Conservation (phyloP, 2,329 filamentous ascomycete species). For the Keithomyces neogunnii region DNA sequence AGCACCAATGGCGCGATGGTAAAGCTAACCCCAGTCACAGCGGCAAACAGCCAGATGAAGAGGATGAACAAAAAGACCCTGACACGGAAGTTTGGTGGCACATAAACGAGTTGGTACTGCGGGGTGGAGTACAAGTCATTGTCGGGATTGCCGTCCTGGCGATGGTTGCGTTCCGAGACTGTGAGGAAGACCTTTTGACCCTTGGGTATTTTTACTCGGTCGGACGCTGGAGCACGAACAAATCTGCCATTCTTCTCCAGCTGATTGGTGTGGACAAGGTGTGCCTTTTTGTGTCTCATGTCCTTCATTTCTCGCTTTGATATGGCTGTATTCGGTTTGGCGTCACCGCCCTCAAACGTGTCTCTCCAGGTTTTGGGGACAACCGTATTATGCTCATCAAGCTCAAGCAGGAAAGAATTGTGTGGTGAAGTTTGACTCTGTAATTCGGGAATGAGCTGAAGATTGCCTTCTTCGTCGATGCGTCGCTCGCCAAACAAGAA, state of each 20-base stretch:
- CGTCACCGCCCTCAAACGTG: conserved; percentile 40
- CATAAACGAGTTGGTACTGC: conserved; percentile 64
- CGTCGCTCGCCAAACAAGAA: conserved; percentile 85
- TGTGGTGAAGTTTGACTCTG: conserved; percentile 26
- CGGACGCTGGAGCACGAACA: conserved; percentile 86
- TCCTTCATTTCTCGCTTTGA: conserved; percentile 25
- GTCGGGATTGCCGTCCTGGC: conserved; percentile 46
- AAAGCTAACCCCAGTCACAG: conserved; percentile 72
- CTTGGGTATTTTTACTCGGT: conserved; percentile 90
- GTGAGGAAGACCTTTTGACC: conserved; percentile 72
- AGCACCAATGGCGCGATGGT: conserved; percentile 83
- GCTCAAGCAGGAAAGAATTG: conserved; percentile 36
- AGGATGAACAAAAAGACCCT: conserved; percentile 81
- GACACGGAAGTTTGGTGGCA: conserved; percentile 75
- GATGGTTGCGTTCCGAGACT: conserved; percentile 56
- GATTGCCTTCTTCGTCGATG: conserved; percentile 70
- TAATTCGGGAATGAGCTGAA: conserved; percentile 35
- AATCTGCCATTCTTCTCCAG: conserved; percentile 68
- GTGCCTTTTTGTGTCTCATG: conserved; percentile 31
- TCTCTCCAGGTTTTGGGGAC: conserved; percentile 50
- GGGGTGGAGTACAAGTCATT: conserved; percentile 44
- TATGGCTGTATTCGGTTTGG: conserved; percentile 31
- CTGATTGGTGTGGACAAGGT: conserved; percentile 39
- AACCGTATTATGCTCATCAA: conserved; percentile 32
- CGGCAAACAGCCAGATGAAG: conserved; percentile 89